Evolutionary conservation across 1,139 yeast species (phyloP).

Genomic region (Pichia sp.): DNA sequence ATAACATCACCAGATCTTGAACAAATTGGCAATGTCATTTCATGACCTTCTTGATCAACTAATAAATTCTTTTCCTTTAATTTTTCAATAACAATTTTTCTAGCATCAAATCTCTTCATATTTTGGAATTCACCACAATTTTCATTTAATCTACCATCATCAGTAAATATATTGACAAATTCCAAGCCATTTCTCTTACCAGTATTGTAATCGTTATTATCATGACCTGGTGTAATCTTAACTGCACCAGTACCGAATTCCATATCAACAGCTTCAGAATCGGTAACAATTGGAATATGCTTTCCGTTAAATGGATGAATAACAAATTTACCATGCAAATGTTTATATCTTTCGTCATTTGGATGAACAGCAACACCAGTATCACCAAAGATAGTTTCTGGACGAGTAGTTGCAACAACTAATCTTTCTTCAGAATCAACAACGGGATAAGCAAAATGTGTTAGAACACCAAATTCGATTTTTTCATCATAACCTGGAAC

Average conservation of each 20-base stretch:
- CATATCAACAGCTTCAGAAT: constrained; percentile 95
- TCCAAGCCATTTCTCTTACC: constrained; percentile 93
- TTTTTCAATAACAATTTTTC: constrained; percentile 74
- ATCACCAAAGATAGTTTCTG: constrained; percentile 97
- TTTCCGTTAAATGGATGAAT: constrained; percentile 87
- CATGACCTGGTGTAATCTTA: constrained; percentile 97
- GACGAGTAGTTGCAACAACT: constrained; percentile 96
- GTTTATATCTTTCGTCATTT: constrained; percentile 84
- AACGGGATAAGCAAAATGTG: constrained; percentile 87
- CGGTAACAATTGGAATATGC: constrained; percentile 81
- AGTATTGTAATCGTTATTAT: constrained; percentile 90
- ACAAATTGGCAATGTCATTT: constrained; percentile 91
- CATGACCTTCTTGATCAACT: constrained; percentile 84
- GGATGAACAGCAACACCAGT: constrained; percentile 98
- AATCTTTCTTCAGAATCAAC: constrained; percentile 84
- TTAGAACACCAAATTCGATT: constrained; percentile 92
- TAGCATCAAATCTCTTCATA: constrained; percentile 89
- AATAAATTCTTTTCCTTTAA: constrained; percentile 70
- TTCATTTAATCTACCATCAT: constrained; percentile 85
- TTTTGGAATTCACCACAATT: constrained; percentile 94
- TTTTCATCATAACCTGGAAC: constrained; percentile 90
- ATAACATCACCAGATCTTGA: constrained; percentile 95
- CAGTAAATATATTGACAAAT: constrained; percentile 84
- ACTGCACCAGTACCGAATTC: constrained; percentile 99
- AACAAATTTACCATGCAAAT: constrained; percentile 89